Base-by-base conservation (phyloP, 1,284 basidiomycete genomes). In the Termitomyces sp. region DNA sequence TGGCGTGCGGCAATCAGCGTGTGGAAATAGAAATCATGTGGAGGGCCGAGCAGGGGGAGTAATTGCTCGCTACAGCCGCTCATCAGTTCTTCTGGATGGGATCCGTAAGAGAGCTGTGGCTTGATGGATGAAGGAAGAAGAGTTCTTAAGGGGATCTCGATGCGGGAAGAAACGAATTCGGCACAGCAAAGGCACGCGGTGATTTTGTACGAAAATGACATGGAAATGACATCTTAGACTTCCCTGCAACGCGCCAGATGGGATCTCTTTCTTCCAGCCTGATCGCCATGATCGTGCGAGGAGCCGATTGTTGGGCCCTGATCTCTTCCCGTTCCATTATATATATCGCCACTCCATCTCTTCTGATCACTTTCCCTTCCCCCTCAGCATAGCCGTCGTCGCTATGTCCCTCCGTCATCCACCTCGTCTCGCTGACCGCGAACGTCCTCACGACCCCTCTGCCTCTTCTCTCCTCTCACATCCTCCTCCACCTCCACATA, bases 331-430 rank as follows among this genome's bases (percentile, higher is more conserved):
- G 57, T 63, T n/a, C 62, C 57, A 66, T 68, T 79, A 79, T 80
- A 75, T 75, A 80, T 77, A 78, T 74, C 72, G 69, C 69, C 66
- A 69, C 70, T 63, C 73, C 66, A 67, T 64, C 60, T 60, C 59
- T 64, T 66, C 45, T 72, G 68, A 68, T 73, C 70, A 64, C 55
- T 54, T 57, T 53, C 69, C 72, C 68, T 75, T 78, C 72, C 67
- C 66, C 57, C n/a, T n/a, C n/a, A n/a, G n/a, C n/a, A n/a, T n/a
- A n/a, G n/a, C n/a, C n/a, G n/a, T n/a, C n/a, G 58, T 59, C 65
- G 57, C 67, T 66, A 86, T 86, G 84, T 78, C 84, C 60, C 74
- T 77, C 60, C 72, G 86, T 64, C 83, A 84, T 64, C 67, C 79
- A 38, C 75, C n/a, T n/a, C n/a, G n/a, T n/a, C n/a, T n/a, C n/a